A percentile compares a stretch with the other conserved stretches of the same genome.
These are phyloP conservation scores for Plantago coronopus DNA, from an alignment of 305 asterid genomes.

Conservation along the genomic window DNA sequence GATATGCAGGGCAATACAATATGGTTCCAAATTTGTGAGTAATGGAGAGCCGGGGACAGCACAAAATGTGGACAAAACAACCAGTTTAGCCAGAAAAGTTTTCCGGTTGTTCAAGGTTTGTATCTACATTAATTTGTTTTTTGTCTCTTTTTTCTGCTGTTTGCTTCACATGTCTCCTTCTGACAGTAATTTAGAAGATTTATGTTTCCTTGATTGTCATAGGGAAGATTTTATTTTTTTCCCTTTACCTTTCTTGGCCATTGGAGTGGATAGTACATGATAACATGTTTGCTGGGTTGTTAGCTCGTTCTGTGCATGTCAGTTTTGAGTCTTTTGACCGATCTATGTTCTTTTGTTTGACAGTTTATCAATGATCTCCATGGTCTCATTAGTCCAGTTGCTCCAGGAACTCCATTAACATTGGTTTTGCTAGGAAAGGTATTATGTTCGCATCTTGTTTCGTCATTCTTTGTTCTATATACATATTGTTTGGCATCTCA, in stretches of 20 bases:
- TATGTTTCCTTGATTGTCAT: background rate
- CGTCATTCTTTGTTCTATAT: constrained; percentile 5
- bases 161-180: background rate
- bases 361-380: constrained; percentile 93
- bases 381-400: constrained; percentile 67
- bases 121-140: constrained; percentile 4
- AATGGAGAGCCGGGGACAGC: constrained; percentile 95
- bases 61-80: constrained; percentile 85
- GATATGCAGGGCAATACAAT: constrained; percentile 93
- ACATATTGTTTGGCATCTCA: constrained; percentile 1
- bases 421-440: constrained; percentile 89
- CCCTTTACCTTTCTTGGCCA: too few species aligned
- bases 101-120: constrained; percentile 88
- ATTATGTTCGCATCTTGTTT: constrained; percentile 8
- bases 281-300: background rate
- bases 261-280: too few species aligned
- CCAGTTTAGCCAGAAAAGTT: constrained; percentile 93
- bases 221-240: background rate
- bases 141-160: too few species aligned
- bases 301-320: background rate
- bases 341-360: constrained; percentile 15
- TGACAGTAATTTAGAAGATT: background rate
- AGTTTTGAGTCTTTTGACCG: constrained; percentile 27
- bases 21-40: constrained; percentile 88
- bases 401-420: constrained; percentile 89